Evolutionary conservation across 345 rosid species (phyloP), one percentile per base, ranked within the genome.

Genomic region (Capsella bursapastoris): DNA sequence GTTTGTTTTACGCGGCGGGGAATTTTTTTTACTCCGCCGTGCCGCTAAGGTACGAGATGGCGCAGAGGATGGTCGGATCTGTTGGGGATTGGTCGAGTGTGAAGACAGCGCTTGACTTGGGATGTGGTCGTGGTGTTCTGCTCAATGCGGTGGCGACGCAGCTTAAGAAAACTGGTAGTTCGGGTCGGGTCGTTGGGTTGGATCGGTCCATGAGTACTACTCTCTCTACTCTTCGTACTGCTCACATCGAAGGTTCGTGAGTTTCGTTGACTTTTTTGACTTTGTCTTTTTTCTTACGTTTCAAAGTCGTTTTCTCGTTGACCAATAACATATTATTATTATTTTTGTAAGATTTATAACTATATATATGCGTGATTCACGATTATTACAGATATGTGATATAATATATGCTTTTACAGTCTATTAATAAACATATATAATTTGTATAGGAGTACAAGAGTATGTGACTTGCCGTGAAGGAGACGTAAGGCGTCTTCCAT

Each of bases 381-480:
- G 52, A 56, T 14, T 29, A 29, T 47, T n/a, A n/a, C 22, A 13
- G 15, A 43, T 40, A 34, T 34, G 45, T 11, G 45, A 41, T 41
- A 35, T 35, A 35, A 40, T 40, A 40, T 22, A 22, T 22, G 25
- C 25, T 22, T 22, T 22, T 1, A 22, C 25, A 22, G 25, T 22
- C 25, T 1, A 2, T 22, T 22, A 22, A 22, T 1, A 22, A 22
- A 22, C 2, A 22, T 22, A 22, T 22, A 1, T 22, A 41, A 48
- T 67, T 9, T 29, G 44, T 61, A 13, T 47, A 91, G 98, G 98
- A 7, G 98, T 94, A 1, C 95, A 89, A 76, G 97, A 94, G 73
- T 94, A 94, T 64, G 98, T 94, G 37, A 91, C 98, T 3, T 91
- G 97, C 82, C 87, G 89, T 50, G 95, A 91, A 77, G 98, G 93